phyloP scores from a whole-genome alignment of 2,329 filamentous ascomycete species.

The Colletotrichum sojae region DNA sequence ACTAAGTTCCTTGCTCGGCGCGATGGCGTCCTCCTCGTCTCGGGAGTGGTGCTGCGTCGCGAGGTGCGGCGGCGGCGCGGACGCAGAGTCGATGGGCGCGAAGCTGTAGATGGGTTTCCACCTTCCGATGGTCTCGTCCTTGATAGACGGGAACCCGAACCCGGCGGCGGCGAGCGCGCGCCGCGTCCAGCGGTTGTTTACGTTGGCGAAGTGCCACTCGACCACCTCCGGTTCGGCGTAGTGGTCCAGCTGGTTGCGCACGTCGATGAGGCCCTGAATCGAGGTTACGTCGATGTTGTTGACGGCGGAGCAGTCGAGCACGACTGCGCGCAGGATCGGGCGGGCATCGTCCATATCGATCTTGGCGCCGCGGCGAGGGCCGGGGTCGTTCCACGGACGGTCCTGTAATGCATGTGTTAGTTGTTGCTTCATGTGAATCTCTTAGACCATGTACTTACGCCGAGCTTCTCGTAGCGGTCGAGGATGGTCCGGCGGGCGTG shows the following conservation, averaged over 20 bases:
- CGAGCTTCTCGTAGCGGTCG: conserved; percentile 60
- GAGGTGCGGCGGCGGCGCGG: conserved; percentile 31
- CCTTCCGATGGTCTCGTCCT: conserved; percentile 47
- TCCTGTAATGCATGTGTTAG: conserved; percentile 47
- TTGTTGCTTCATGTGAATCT: neutral
- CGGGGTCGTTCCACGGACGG: conserved; percentile 70
- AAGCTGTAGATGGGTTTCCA: conserved; percentile 54
- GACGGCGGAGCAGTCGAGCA: conserved; percentile 71
- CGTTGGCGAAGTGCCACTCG: conserved; percentile 68
- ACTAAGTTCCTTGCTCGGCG: conserved; percentile 9
- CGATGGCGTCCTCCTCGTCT: conserved; percentile 42
- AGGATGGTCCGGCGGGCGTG: conserved; percentile 58
- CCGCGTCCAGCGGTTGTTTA: conserved; percentile 70
- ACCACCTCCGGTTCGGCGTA: conserved; percentile 64
- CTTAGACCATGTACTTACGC: conserved; percentile 51
- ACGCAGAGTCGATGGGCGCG: conserved; percentile 43
- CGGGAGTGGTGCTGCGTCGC: conserved; percentile 37
- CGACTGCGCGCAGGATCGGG: conserved; percentile 66
- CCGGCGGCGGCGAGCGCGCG: conserved; percentile 69
- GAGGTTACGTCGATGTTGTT: conserved; percentile 71
- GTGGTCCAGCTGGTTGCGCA: conserved; percentile 67
- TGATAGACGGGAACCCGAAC: conserved; percentile 62
- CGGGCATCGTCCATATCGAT: conserved; percentile 52
- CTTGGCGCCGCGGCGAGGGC: conserved; percentile 53
- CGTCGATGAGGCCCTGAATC: conserved; percentile 69